phyloP scores from a whole-genome alignment of 768 basidiomycete genomes.

The Leccinum arenicola region DNA sequence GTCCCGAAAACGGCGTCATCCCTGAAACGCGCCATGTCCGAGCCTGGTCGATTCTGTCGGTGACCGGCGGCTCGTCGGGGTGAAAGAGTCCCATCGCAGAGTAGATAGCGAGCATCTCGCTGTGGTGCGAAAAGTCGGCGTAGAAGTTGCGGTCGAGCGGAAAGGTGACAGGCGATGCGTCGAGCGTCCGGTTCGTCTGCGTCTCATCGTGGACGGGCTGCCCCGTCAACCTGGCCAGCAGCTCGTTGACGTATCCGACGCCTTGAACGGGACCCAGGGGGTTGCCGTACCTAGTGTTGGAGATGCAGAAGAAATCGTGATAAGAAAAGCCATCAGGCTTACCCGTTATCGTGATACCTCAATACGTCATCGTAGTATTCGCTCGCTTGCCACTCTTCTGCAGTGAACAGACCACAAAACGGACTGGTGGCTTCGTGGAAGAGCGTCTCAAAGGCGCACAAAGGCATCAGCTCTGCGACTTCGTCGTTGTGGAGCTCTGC shows the following conservation, averaged over 20 bases:
- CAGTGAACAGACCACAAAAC: constrained; percentile 70
- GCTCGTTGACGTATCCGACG: constrained; percentile 85
- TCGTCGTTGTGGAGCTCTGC: constrained; percentile 57
- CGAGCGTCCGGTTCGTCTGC: constrained; percentile 75
- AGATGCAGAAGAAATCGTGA: neutral
- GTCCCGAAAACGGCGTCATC: constrained; percentile 72
- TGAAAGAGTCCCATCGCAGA: constrained; percentile 55
- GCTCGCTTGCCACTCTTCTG: constrained; percentile 59
- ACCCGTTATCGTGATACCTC: constrained; percentile 80
- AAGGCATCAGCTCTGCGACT: constrained; percentile 56
- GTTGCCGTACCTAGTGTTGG: constrained; percentile 56
- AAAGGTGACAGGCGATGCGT: constrained; percentile 63
- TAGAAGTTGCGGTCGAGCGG: constrained; percentile 67
- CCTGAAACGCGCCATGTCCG: constrained; percentile 53
- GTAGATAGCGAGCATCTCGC: constrained; percentile 78
- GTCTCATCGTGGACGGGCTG: constrained; percentile 65
- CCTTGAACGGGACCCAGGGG: constrained; percentile 73
- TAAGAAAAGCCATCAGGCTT: constrained; percentile 15
- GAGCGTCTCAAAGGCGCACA: constrained; percentile 79
- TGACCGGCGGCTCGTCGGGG: constrained; percentile 24
- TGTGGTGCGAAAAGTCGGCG: constrained; percentile 85
- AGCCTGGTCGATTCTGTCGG: constrained; percentile 18
- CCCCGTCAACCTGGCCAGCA: constrained; percentile 73
- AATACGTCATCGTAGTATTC: constrained; percentile 72
- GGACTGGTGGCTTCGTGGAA: constrained; percentile 48